Base-by-base conservation (phyloP, 495 filamentous ascomycete species). In the Xylaria venustula region DNA sequence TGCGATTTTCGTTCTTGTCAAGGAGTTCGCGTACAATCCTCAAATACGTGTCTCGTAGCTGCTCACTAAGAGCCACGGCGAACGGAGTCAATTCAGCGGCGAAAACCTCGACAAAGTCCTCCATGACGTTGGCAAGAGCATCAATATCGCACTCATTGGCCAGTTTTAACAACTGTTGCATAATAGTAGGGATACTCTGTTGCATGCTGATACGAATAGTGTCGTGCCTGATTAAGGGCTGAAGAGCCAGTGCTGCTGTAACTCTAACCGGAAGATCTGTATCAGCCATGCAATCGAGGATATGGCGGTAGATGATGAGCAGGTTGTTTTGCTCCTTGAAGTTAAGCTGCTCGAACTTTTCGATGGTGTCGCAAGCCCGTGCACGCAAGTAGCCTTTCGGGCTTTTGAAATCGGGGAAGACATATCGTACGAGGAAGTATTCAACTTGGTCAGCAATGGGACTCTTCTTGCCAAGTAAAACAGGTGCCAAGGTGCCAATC, bases 61-160 rank as follows among this genome's bases (percentile, higher is more conserved):
- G 94, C 78, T 98, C 92, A 67, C 91, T 96, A 41, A 98, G 81
- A 6, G 95, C 93, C 15, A 98, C 95, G n/a, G 94, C 94, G 69
- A 98, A 98, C 7, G 94, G 94, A 1, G 94, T 98, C 52, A 98
- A 82, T 70, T 98, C 95, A 2, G 90, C 79, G 17, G 94, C 93
- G 73, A 98, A 98, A 0, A 98, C 94, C 73, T 98, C 94, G 51
- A 98, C 94, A 71, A 98, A 98, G 67, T 98, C 95, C 72, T 98
- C 94, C 94, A 97, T 97, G n/a, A 97, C 92, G 65, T 96, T 96
- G n/a, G 92, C 91, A 19, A 97, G 75, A 17, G 92, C 91, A 73
- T 97, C 92, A 51, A 97, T 93, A 65, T 96, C 92, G 45, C 92
- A 92, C 75, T 97, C 92, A 69, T 97, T 97, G 25, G 94, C 93